Percentiles rank a stretch among this genome's conserved stretches.
Evolutionary conservation across 2,329 filamentous ascomycete genomes (phyloP).

Genomic region (Ceratocystiopsis brevicomis): DNA sequence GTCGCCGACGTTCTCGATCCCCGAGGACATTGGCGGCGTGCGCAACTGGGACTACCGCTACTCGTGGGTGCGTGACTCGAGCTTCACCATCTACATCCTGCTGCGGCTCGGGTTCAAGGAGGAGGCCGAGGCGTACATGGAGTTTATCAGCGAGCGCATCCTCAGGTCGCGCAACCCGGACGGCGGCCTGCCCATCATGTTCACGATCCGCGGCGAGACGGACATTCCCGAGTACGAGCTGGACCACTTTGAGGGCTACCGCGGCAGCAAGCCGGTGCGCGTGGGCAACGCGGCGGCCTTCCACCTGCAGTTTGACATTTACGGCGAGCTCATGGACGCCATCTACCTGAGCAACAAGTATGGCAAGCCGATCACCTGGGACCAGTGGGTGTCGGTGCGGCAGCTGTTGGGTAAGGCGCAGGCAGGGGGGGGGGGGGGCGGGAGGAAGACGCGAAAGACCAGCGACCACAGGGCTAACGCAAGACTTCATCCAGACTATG

Average conservation of each 20-base stretch:
- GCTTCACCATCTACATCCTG: constrained; percentile 61
- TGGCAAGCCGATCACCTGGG: constrained; percentile 57
- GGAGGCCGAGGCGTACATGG: constrained; percentile 62
- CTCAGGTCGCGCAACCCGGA: constrained; percentile 38
- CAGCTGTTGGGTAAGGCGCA: constrained; percentile 34
- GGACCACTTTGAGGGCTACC: constrained; percentile 52
- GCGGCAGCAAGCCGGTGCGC: constrained; percentile 50
- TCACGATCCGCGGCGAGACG: constrained; percentile 56
- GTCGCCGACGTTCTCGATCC: constrained; percentile 58
- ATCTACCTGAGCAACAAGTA: constrained; percentile 69
- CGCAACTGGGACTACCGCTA: constrained; percentile 58
- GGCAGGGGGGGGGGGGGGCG: no score
- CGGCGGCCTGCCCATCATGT: constrained; percentile 59
- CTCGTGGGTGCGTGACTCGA: constrained; percentile 60
- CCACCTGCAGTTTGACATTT: constrained; percentile 63
- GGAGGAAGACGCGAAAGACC: constrained; percentile 9
- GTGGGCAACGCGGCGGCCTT: constrained; percentile 62
- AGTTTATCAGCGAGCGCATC: constrained; percentile 57
- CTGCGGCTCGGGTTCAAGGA: constrained; percentile 56
- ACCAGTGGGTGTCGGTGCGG: constrained; percentile 54
- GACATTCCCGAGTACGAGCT: constrained; percentile 55
- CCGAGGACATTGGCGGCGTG: constrained; percentile 51
- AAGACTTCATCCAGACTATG: constrained; percentile 37
- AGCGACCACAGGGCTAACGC: no score
- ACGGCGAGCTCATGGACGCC: constrained; percentile 59